Conservation (phyloP, 2,329 filamentous ascomycete species). For the Berkeleyomyces rouxiae region DNA sequence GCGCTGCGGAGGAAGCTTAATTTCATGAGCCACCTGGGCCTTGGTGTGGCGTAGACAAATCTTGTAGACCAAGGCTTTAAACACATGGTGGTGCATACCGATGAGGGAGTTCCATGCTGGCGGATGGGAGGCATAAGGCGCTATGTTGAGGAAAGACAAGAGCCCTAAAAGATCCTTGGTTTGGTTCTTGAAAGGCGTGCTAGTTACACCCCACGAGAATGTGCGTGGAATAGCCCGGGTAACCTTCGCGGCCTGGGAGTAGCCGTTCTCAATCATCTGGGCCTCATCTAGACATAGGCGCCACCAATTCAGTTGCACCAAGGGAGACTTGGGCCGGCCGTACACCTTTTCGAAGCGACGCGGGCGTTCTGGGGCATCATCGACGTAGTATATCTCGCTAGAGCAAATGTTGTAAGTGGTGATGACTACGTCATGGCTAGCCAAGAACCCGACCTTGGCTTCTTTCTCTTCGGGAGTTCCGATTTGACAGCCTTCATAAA, state of each 20-base stretch:
- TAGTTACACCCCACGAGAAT: conserved; percentile 85
- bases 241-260: conserved; percentile 66
- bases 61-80: conserved; percentile 50
- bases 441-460: conserved; percentile 28
- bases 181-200: conserved; percentile 72
- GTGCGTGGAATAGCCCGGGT: conserved; percentile 64
- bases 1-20: conserved; percentile 66
- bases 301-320: conserved; percentile 79
- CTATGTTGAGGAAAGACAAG: conserved; percentile 45
- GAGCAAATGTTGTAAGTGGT: conserved; percentile 57
- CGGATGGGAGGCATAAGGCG: background rate
- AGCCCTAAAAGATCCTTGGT: conserved; percentile 65
- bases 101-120: conserved; percentile 48
- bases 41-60: conserved; percentile 80
- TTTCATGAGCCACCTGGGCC: conserved; percentile 57
- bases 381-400: conserved; percentile 62
- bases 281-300: conserved; percentile 62
- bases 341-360: conserved; percentile 51
- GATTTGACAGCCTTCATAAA: conserved; percentile 35
- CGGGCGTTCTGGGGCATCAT: conserved; percentile 49
- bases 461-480: conserved; percentile 19
- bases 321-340: conserved; percentile 51
- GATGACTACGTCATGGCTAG: conserved; percentile 40
- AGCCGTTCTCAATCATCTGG: conserved; percentile 85
- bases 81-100: conserved; percentile 41